Conservation (phyloP, 257 asterid genomes). For the Nicotiana tomentosiformis region DNA sequence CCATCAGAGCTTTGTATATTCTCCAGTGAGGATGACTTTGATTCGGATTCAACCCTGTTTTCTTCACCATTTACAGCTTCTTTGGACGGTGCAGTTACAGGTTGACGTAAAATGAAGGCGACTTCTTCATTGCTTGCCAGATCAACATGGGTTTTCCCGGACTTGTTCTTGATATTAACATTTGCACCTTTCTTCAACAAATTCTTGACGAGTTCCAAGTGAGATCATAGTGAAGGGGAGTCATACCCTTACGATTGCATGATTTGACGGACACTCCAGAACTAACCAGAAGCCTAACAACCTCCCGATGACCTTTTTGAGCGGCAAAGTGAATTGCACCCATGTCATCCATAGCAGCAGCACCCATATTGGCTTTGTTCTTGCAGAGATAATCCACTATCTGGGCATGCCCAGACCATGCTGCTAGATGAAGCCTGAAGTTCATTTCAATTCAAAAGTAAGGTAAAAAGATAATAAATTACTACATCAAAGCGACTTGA, state of each 20-base stretch:
- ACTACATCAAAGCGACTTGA: not conserved
- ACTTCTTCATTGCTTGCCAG: slow-evolving; percentile 67
- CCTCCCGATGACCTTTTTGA: slow-evolving; percentile 85
- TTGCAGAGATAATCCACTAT: slow-evolving; percentile 69
- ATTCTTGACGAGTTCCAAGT: slow-evolving; percentile 63
- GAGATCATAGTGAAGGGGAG: slow-evolving; percentile 83
- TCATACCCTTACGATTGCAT: slow-evolving; percentile 81
- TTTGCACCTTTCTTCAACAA: slow-evolving; percentile 75
- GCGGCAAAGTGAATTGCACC: slow-evolving; percentile 97
- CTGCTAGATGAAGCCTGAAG: slow-evolving; percentile 85
- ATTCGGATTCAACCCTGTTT: slow-evolving; percentile 26
- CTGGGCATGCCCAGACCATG: slow-evolving; percentile 89
- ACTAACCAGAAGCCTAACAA: slow-evolving; percentile 49
- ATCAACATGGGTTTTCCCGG: slow-evolving; percentile 72
- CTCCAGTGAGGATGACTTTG: slow-evolving; percentile 15
- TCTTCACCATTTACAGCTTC: slow-evolving; percentile 20
- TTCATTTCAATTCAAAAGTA: slow-evolving; percentile 8
- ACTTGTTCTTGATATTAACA: slow-evolving; percentile 55
- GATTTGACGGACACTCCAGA: slow-evolving; percentile 70
- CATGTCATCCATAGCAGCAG: slow-evolving; percentile 99
- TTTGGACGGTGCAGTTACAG: slow-evolving; percentile 29
- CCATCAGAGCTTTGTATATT: slow-evolving; percentile 21
- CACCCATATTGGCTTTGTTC: slow-evolving; percentile 84
- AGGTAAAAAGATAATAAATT: slow-evolving; percentile 3
- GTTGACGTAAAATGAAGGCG: slow-evolving; percentile 38